Evolutionary conservation across 805 yeast genomes (phyloP).

Genomic region (Monosporozyma solicola): DNA sequence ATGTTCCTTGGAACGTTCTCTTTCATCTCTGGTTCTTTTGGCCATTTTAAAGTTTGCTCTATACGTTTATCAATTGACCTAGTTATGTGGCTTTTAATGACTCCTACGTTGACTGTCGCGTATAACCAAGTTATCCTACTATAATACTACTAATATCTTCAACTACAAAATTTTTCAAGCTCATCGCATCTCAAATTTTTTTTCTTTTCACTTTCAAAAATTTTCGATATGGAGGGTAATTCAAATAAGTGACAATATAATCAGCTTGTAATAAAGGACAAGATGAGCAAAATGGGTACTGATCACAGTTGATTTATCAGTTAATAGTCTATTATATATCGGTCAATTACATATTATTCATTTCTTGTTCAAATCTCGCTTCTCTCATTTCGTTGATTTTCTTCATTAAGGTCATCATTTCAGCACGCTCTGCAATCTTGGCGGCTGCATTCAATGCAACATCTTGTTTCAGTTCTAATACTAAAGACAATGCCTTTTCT

Average conservation of each 20-base stretch:
- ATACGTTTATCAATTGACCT: not conserved
- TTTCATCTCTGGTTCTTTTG: slow-evolving; percentile 19
- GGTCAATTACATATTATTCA: slow-evolving; percentile 7
- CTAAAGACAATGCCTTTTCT: slow-evolving; percentile 62
- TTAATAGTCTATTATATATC: not conserved
- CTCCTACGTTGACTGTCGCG: not conserved
- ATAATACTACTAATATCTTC: not conserved
- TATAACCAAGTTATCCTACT: not conserved
- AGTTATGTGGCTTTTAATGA: not conserved
- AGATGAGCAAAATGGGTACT: not conserved
- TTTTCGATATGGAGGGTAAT: slow-evolving; percentile 4
- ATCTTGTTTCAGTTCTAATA: slow-evolving; percentile 59
- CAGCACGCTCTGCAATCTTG: slow-evolving; percentile 72
- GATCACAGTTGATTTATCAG: not conserved
- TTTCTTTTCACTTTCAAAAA: slow-evolving; percentile 7
- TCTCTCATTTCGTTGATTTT: slow-evolving; percentile 49
- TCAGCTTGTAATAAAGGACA: not conserved
- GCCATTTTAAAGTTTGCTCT: not conserved
- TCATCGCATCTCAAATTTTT: slow-evolving; percentile 18
- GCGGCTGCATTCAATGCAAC: slow-evolving; percentile 77
- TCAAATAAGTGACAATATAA: not conserved
- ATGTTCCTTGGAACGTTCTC: slow-evolving; percentile 6
- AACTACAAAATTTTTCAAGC: slow-evolving; percentile 4
- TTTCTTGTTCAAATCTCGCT: slow-evolving; percentile 23
- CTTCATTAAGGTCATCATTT: slow-evolving; percentile 42